These are phyloP conservation scores for Actinomortierella ambigua DNA, from an alignment of 371 early-diverging fungal genomes.

Conservation along the genomic window DNA sequence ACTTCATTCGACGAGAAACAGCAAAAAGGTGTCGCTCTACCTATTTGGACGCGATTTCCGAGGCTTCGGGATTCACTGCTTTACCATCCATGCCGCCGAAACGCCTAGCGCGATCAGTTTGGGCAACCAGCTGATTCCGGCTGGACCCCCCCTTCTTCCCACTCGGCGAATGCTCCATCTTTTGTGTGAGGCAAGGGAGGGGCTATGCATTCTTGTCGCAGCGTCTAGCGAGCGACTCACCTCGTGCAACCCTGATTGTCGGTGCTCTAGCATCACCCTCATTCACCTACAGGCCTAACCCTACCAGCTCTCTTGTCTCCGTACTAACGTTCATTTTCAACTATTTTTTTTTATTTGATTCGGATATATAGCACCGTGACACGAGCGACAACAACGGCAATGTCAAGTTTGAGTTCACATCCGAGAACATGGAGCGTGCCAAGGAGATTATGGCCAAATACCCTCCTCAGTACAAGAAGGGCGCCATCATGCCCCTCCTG, in stretches of 20 bases:
- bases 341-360: not conserved
- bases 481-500: conserved; percentile 94
- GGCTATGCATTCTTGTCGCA: too few species aligned
- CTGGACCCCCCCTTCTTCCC: too few species aligned
- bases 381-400: conserved; percentile 89
- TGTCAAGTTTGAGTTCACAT: conserved; percentile 85
- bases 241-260: conserved; percentile 1
- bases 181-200: too few species aligned
- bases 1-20: not conserved
- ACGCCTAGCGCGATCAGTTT: too few species aligned
- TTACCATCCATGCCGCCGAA: too few species aligned
- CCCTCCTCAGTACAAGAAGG: conserved; percentile 98
- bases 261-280: too few species aligned
- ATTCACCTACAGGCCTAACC: conserved; percentile 32
- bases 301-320: conserved; percentile 15
- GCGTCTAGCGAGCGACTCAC: too few species aligned
- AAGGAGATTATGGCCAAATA: conserved; percentile 91
- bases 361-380: conserved; percentile 78
- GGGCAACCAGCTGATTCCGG: too few species aligned
- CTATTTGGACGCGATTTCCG: too few species aligned
- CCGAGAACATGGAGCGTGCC: conserved; percentile 83
- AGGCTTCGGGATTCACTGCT: too few species aligned
- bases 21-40: too few species aligned
- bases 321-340: conserved; percentile 1
- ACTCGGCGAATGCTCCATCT: too few species aligned